phyloP scores from a whole-genome alignment of 2,329 filamentous ascomycete genomes.

The Pezicula rhizophila region DNA sequence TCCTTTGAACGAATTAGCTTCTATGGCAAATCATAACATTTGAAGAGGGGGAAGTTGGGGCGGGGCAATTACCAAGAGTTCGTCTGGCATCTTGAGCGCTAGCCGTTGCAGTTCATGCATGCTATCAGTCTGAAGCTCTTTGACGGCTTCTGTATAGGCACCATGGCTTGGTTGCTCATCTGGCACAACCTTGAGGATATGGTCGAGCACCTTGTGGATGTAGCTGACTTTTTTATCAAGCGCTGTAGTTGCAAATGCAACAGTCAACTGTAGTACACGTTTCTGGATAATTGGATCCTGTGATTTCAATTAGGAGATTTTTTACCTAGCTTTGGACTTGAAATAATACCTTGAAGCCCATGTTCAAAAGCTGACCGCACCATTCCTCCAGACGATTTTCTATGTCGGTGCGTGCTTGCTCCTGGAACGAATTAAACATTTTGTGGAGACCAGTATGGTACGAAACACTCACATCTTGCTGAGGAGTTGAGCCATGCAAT shows the following conservation, averaged over 20 bases:
- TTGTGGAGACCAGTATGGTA: neutral
- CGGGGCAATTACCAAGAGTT: conserved; percentile 50
- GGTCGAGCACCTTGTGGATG: conserved; percentile 83
- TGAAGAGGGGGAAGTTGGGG: conserved; percentile 13
- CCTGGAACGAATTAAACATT: conserved; percentile 24
- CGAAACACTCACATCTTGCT: conserved; percentile 29
- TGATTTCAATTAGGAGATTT: neutral
- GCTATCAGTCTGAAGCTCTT: conserved; percentile 78
- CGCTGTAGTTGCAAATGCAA: conserved; percentile 77
- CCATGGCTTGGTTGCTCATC: conserved; percentile 63
- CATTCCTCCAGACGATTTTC: conserved; percentile 63
- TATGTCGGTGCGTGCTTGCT: conserved; percentile 48
- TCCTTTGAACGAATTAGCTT: conserved; percentile 33
- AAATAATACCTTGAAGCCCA: conserved; percentile 55
- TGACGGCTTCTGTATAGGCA: conserved; percentile 80
- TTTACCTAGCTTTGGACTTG: neutral
- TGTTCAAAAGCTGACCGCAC: conserved; percentile 65
- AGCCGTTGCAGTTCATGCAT: conserved; percentile 84
- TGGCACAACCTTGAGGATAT: conserved; percentile 82
- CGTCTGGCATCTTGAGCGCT: conserved; percentile 84
- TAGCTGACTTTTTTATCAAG: conserved; percentile 72
- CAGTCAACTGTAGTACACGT: conserved; percentile 72
- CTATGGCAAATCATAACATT: neutral
- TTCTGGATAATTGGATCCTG: conserved; percentile 76
- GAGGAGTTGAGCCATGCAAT: conserved; percentile 42